These are phyloP conservation scores for Kentomonas sorsogonicus DNA, from an alignment of 208 protist genomes.

Conservation along the genomic window DNA sequence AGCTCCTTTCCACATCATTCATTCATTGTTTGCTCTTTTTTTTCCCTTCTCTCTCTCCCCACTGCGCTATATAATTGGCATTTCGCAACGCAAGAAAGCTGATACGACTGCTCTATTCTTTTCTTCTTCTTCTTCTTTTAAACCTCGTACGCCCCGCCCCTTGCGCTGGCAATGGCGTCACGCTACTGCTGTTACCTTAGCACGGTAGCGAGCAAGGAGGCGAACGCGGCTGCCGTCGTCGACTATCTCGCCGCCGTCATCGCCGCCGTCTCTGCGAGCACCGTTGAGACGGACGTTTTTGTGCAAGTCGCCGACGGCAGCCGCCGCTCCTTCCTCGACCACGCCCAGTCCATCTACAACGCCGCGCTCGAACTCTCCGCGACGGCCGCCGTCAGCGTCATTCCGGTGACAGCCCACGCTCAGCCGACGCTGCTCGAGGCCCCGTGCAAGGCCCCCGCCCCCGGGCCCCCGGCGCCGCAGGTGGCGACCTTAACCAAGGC, in stretches of 20 bases:
- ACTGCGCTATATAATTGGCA: not conserved
- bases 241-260: slow-evolving; percentile 20
- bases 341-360: slow-evolving; percentile 58
- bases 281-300: slow-evolving; percentile 25
- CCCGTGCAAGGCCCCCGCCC: not conserved
- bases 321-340: slow-evolving; percentile 55
- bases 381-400: slow-evolving; percentile 44
- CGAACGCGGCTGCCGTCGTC: slow-evolving; percentile 21
- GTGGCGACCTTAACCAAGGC: not conserved
- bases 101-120: slow-evolving; percentile 8
- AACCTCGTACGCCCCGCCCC: not conserved
- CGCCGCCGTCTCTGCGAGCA: not conserved
- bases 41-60: slow-evolving; percentile 16
- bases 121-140: slow-evolving; percentile 7
- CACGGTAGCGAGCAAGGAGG: slow-evolving; percentile 19
- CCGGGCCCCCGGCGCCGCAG: not conserved
- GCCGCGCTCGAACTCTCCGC: slow-evolving; percentile 32
- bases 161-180: not conserved
- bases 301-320: slow-evolving; percentile 39
- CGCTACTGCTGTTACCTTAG: slow-evolving; percentile 7
- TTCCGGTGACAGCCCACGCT: slow-evolving; percentile 32
- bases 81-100: not conserved
- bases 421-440: not conserved
- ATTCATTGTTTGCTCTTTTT: slow-evolving; percentile 9
- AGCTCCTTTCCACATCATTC: slow-evolving; percentile 13